These are phyloP conservation scores for Hyaloperonospora brassicae DNA, from an alignment of 352 stramenopile species.

Conservation along the genomic window DNA sequence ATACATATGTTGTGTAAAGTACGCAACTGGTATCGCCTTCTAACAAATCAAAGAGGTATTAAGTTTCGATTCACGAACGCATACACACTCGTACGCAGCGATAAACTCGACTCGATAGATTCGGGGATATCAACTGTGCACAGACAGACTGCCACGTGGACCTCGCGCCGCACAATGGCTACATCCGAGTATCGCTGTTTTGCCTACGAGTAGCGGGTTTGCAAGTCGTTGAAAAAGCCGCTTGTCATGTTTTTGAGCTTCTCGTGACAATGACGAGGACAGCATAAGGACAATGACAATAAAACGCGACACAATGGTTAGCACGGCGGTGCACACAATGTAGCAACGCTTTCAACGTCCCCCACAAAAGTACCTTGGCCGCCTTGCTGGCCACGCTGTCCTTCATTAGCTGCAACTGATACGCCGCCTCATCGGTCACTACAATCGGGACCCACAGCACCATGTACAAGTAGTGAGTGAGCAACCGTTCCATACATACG, in stretches of 20 bases:
- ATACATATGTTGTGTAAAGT: not conserved
- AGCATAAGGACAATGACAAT: not conserved
- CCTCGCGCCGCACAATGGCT: slow-evolving; percentile 12
- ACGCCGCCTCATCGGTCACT: slow-evolving; percentile 75
- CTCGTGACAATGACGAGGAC: not conserved
- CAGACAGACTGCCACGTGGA: slow-evolving; percentile 26
- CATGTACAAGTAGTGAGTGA: not conserved
- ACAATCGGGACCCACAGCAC: not conserved
- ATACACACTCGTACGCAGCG: not conserved
- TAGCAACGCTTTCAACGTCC: not conserved
- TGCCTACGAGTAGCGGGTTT: slow-evolving; percentile 68
- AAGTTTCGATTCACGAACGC: not conserved
- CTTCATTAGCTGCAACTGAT: slow-evolving; percentile 83
- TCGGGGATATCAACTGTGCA: slow-evolving; percentile 25
- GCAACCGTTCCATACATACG: no score
- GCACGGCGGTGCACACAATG: not conserved
- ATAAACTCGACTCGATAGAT: slow-evolving; percentile 7
- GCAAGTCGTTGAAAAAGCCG: slow-evolving; percentile 82
- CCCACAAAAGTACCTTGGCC: slow-evolving; percentile 40
- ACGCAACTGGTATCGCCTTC: slow-evolving; percentile 1
- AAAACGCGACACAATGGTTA: not conserved
- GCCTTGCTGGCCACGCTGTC: slow-evolving; percentile 75
- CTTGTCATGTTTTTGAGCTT: slow-evolving; percentile 88
- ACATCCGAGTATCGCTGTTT: slow-evolving; percentile 2
- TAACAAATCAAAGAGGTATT: slow-evolving; percentile 9